Evolutionary conservation across 352 stramenopile species (phyloP).

Genomic region (Pythium sp.): DNA sequence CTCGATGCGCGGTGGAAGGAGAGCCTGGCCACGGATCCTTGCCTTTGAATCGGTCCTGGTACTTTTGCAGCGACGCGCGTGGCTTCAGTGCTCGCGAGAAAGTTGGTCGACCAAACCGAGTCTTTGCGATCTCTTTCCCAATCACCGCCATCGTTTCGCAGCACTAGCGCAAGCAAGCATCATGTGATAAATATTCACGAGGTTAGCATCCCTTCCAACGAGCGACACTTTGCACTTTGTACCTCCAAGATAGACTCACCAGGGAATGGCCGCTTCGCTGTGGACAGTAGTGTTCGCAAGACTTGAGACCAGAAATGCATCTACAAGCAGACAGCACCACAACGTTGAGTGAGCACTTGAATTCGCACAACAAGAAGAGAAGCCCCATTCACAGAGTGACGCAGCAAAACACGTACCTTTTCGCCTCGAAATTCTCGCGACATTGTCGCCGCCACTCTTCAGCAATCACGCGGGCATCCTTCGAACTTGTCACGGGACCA

Average conservation of each 20-base stretch:
- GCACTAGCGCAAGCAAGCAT: conserved; percentile 42
- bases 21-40: conserved; percentile 62
- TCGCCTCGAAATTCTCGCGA: conserved; percentile 53
- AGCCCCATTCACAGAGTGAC: background rate
- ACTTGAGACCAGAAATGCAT: conserved; percentile 42
- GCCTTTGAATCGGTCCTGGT: conserved; percentile 62
- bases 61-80: conserved; percentile 64
- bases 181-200: background rate
- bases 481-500: conserved; percentile 40
- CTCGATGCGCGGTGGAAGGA: conserved; percentile 17
- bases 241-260: conserved; percentile 28
- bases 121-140: conserved; percentile 59
- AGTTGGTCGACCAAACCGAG: conserved; percentile 49
- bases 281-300: conserved; percentile 63
- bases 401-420: conserved; percentile 29
- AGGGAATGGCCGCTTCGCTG: conserved; percentile 62
- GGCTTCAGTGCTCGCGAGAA: conserved; percentile 65
- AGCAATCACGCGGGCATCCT: conserved; percentile 47
- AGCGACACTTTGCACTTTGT: background rate
- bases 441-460: conserved; percentile 55
- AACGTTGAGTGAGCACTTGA: too few relatives aligned
- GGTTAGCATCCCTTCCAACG: background rate
- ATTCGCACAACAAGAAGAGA: background rate
- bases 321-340: conserved; percentile 19
- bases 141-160: conserved; percentile 59